Conservation (phyloP, 495 filamentous ascomycete genomes). For the Penicillium ochrochloron region DNA sequence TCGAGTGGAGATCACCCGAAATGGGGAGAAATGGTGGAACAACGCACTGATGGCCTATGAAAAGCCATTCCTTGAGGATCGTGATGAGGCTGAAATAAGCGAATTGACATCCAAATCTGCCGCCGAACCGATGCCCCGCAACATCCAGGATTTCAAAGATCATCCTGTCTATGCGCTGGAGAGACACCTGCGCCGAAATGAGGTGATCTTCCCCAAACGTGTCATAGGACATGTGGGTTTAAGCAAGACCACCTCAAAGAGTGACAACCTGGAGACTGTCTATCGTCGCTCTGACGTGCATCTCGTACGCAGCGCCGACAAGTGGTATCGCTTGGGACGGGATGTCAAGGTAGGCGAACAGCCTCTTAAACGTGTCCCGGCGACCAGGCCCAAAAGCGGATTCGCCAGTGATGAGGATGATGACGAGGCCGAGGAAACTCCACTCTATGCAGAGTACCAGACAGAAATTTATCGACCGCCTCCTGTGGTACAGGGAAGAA, state of each 20-base stretch:
- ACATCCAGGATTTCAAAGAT: constrained; percentile 88
- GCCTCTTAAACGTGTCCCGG: constrained; percentile 71
- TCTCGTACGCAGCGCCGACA: constrained; percentile 71
- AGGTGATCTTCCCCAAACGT: constrained; percentile 74
- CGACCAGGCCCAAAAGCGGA: constrained; percentile 42
- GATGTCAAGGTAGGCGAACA: constrained; percentile 75
- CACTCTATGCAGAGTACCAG: constrained; percentile 75
- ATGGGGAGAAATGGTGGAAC: constrained; percentile 76
- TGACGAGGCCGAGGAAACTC: constrained; percentile 43
- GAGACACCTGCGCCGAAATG: constrained; percentile 81
- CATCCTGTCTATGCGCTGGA: constrained; percentile 91
- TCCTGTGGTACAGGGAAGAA: constrained; percentile 70
- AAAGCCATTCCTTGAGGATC: constrained; percentile 58
- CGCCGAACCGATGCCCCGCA: constrained; percentile 85
- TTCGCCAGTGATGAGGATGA: constrained; percentile 47
- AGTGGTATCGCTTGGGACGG: constrained; percentile 86
- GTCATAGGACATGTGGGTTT: constrained; percentile 77
- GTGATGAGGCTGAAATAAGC: constrained; percentile 80
- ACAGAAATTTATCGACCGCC: constrained; percentile 77
- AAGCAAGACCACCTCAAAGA: constrained; percentile 63
- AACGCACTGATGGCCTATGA: constrained; percentile 63
- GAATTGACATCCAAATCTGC: constrained; percentile 73
- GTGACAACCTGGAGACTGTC: constrained; percentile 62
- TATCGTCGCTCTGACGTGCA: constrained; percentile 83
- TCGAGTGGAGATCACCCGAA: constrained; percentile 70